Evolutionary conservation across 805 yeast species (phyloP).

Genomic region (Teunomyces funiuensis): DNA sequence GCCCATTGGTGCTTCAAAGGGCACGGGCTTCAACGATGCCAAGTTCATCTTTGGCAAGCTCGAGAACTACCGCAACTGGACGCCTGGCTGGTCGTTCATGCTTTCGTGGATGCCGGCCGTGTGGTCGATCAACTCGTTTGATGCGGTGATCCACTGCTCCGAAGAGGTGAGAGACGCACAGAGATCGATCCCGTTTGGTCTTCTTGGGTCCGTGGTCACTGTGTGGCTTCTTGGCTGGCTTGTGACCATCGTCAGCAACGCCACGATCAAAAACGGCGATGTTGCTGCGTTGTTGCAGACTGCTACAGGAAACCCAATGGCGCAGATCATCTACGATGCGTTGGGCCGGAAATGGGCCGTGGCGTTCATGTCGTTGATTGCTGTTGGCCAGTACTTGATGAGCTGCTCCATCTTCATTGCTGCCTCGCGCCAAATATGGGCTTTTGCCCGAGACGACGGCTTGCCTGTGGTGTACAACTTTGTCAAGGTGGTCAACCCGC

Average conservation of each 20-base stretch:
- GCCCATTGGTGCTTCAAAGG: constrained; percentile 53
- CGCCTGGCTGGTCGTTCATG: constrained; percentile 58
- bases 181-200: constrained; percentile 64
- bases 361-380: constrained; percentile 58
- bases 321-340: constrained; percentile 61
- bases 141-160: constrained; percentile 68
- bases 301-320: constrained; percentile 60
- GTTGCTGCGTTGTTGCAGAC: constrained; percentile 41
- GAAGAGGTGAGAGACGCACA: constrained; percentile 69
- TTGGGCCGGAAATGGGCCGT: constrained; percentile 68
- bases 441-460: constrained; percentile 76
- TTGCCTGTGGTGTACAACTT: constrained; percentile 55
- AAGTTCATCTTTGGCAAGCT: constrained; percentile 54
- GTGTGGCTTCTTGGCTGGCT: constrained; percentile 61
- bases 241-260: constrained; percentile 51
- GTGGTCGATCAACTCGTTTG: constrained; percentile 77
- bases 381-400: constrained; percentile 64
- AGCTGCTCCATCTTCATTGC: constrained; percentile 65
- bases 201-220: constrained; percentile 52
- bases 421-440: constrained; percentile 69
- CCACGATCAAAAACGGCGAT: constrained; percentile 51
- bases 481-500: constrained; percentile 57
- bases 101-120: constrained; percentile 64
- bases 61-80: constrained; percentile 53
- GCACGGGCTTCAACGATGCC: constrained; percentile 33